Percentiles rank a stretch among this genome's conserved stretches.
Conservation (phyloP, 441 rosid genomes). For the Theobroma grandiflorum region DNA sequence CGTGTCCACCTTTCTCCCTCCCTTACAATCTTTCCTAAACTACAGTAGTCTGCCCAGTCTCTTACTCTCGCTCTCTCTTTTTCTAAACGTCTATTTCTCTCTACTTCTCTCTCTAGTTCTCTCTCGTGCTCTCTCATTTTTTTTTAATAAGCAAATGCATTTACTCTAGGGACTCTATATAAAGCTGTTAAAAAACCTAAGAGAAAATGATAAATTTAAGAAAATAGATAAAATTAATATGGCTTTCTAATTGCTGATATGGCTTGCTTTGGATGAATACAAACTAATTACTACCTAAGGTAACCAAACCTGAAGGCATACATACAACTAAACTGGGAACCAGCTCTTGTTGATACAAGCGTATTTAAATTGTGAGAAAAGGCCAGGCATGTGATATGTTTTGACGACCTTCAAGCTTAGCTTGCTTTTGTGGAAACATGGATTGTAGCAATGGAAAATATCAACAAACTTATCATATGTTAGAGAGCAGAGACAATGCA, state of each 20-base stretch:
- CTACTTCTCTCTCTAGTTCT: too few relatives aligned
- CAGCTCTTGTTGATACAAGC: constrained; percentile 46
- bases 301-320: neutral
- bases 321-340: constrained; percentile 35
- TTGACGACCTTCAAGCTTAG: constrained; percentile 38
- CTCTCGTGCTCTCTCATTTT: too few relatives aligned
- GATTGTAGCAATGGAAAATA: constrained; percentile 12
- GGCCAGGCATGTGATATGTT: constrained; percentile 42
- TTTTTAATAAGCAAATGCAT: too few relatives aligned
- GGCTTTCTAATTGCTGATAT: neutral
- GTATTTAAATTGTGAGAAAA: constrained; percentile 40
- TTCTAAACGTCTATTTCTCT: too few relatives aligned
- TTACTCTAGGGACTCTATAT: too few relatives aligned
- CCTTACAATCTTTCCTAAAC: too few relatives aligned
- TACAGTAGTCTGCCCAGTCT: too few relatives aligned
- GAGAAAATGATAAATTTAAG: neutral
- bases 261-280: neutral
- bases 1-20: too few relatives aligned
- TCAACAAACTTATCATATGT: neutral
- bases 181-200: neutral
- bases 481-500: constrained; percentile 35
- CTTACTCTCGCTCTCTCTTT: too few relatives aligned
- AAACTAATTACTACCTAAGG: neutral
- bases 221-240: too few relatives aligned
- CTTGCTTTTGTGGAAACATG: constrained; percentile 31